Conservation (phyloP, 352 stramenopile genomes). For the Phytophthora gonapodyides region DNA sequence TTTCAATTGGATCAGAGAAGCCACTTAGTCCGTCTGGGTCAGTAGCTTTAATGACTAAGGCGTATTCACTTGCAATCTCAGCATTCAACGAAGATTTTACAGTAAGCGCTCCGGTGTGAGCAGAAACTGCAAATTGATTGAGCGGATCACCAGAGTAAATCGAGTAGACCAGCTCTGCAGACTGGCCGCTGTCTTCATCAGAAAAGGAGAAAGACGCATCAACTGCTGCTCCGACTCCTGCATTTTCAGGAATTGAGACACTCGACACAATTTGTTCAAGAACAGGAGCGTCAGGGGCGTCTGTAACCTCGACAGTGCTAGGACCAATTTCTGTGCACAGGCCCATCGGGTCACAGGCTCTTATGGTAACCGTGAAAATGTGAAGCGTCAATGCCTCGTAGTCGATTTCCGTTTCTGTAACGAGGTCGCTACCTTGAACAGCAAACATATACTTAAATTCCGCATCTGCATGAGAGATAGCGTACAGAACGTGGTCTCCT, state of each 20-base stretch:
- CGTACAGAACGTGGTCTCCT: slow-evolving; percentile 39
- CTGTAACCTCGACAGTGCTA: slow-evolving; percentile 40
- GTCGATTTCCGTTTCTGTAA: slow-evolving; percentile 28
- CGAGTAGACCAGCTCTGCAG: slow-evolving; percentile 41
- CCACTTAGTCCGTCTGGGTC: slow-evolving; percentile 45
- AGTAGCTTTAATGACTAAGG: slow-evolving; percentile 45
- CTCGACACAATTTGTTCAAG: slow-evolving; percentile 22
- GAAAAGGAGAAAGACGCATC: slow-evolving; percentile 38
- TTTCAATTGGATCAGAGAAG: slow-evolving; percentile 43
- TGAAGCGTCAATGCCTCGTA: slow-evolving; percentile 27
- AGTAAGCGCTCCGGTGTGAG: slow-evolving; percentile 39
- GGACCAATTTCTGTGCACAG: slow-evolving; percentile 49
- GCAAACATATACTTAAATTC: slow-evolving; percentile 27
- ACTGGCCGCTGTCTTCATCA: slow-evolving; percentile 57
- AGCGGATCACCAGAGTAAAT: slow-evolving; percentile 55
- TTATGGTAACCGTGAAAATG: slow-evolving; percentile 33
- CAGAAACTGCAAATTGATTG: slow-evolving; percentile 47
- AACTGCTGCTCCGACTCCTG: slow-evolving; percentile 19
- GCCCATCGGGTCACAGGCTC: slow-evolving; percentile 45
- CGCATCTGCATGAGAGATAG: slow-evolving; percentile 8
- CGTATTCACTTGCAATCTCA: slow-evolving; percentile 39
- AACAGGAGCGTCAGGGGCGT: slow-evolving; percentile 50
- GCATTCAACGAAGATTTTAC: slow-evolving; percentile 41
- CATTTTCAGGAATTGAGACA: slow-evolving; percentile 22
- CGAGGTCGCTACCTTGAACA: slow-evolving; percentile 15